Evolutionary conservation across 1,284 basidiomycete species (phyloP).

Genomic region (Bondarzewia mesenterica): DNA sequence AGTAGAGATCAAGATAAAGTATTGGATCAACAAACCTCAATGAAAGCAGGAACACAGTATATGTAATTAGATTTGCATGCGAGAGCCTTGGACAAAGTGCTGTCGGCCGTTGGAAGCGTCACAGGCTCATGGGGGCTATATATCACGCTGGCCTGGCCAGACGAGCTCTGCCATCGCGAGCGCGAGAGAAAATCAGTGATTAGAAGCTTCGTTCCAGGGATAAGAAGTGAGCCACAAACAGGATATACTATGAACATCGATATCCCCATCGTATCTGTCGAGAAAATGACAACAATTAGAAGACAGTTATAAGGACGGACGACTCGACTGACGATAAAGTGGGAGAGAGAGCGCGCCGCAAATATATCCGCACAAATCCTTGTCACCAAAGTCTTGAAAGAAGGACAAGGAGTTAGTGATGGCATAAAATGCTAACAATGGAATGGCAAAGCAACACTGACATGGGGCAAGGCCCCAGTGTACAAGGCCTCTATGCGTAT

Average conservation of each 20-base stretch:
- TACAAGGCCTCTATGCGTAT: constrained; percentile 3
- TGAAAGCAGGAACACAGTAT: neutral
- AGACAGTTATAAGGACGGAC: neutral
- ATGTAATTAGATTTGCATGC: neutral
- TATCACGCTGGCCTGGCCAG: neutral
- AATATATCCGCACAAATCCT: neutral
- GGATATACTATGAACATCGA: too few species aligned
- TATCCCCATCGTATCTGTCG: neutral
- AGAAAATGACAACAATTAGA: neutral
- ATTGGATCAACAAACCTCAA: neutral
- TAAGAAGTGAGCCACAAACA: too few species aligned
- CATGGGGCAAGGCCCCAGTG: neutral
- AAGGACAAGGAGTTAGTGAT: too few species aligned
- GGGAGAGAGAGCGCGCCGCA: neutral
- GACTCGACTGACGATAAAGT: neutral
- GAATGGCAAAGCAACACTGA: too few species aligned
- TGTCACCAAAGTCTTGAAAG: neutral
- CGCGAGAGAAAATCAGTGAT: too few species aligned
- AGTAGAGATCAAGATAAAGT: too few species aligned
- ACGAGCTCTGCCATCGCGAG: neutral
- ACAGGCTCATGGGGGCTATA: neutral
- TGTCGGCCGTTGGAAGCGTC: neutral
- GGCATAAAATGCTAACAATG: neutral
- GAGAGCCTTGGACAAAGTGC: neutral
- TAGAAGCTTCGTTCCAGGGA: too few species aligned